These are phyloP conservation scores for Bromus sterilis DNA, from an alignment of 176 grass and related monocot genomes.

Conservation along the genomic window DNA sequence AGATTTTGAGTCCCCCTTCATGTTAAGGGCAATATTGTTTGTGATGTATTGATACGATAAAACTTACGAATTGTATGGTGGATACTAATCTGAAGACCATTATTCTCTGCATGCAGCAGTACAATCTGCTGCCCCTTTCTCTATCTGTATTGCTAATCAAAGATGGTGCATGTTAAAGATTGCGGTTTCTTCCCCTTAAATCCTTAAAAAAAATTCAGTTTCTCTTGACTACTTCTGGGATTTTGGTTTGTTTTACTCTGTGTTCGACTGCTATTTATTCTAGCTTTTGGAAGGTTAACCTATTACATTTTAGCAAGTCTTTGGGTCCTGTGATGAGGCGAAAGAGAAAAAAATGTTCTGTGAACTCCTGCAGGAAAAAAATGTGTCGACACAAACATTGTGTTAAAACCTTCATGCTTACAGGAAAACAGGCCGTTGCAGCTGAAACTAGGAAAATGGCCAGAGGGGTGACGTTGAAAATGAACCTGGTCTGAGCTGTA, in stretches of 20 bases:
- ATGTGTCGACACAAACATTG: constrained; percentile 53
- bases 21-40: background rate
- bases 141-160: background rate
- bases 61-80: background rate
- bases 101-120: background rate
- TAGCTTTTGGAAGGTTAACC: background rate
- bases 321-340: background rate
- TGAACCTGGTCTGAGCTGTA: constrained; percentile 71
- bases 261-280: background rate
- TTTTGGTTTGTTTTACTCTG: background rate
- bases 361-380: background rate
- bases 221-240: background rate
- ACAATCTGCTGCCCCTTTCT: background rate
- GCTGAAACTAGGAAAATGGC: constrained; percentile 52
- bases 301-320: background rate
- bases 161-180: background rate
- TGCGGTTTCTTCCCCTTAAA: background rate
- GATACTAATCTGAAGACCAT: background rate
- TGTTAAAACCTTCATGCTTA: constrained; percentile 70
- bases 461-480: constrained; percentile 63
- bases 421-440: constrained; percentile 42
- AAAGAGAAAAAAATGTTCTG: background rate
- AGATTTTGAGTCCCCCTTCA: background rate
- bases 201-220: background rate
- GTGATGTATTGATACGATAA: background rate